phyloP scores from a whole-genome alignment of 1,139 yeast species.

The Kodamaea derodonti region DNA sequence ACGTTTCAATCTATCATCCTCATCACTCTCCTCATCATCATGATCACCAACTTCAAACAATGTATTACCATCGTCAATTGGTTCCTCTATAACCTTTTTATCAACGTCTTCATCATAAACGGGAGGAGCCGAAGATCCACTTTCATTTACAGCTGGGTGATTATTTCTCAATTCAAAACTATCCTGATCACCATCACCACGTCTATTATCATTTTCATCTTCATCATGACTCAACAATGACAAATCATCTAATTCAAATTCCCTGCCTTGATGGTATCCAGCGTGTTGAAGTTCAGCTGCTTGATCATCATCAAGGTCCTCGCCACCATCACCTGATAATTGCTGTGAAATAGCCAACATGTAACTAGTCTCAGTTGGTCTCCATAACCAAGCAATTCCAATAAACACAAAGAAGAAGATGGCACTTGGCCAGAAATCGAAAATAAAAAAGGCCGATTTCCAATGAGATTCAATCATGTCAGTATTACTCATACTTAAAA shows the following conservation, averaged over 20 bases:
- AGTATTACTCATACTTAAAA: conserved; percentile 68
- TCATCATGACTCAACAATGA: conserved; percentile 57
- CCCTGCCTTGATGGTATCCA: conserved; percentile 40
- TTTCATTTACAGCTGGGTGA: conserved; percentile 3
- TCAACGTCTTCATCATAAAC: conserved; percentile 19
- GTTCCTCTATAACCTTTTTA: conserved; percentile 8
- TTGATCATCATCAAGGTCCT: conserved; percentile 56
- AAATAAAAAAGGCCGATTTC: conserved; percentile 85
- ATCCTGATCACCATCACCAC: conserved; percentile 21
- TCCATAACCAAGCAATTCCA: conserved; percentile 88
- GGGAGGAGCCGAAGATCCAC: conserved; percentile 18
- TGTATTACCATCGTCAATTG: conserved; percentile 20
- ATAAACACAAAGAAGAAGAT: conserved; percentile 82
- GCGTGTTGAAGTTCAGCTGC: conserved; percentile 11
- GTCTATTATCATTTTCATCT: conserved; percentile 22
- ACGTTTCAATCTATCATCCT: too few species aligned
- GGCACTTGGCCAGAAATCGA: conserved; percentile 94
- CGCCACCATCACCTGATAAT: conserved; percentile 64
- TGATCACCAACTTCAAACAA: conserved; percentile 39
- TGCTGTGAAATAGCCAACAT: conserved; percentile 95
- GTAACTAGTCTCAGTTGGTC: conserved; percentile 94
- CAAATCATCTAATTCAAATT: conserved; percentile 72
- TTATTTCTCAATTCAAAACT: conserved; percentile 33
- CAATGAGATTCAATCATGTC: conserved; percentile 84
- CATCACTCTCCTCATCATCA: conserved; percentile 30